Base-by-base conservation (phyloP, 139 green algal genomes). In the Chlamydomonas asymmetrica region DNA sequence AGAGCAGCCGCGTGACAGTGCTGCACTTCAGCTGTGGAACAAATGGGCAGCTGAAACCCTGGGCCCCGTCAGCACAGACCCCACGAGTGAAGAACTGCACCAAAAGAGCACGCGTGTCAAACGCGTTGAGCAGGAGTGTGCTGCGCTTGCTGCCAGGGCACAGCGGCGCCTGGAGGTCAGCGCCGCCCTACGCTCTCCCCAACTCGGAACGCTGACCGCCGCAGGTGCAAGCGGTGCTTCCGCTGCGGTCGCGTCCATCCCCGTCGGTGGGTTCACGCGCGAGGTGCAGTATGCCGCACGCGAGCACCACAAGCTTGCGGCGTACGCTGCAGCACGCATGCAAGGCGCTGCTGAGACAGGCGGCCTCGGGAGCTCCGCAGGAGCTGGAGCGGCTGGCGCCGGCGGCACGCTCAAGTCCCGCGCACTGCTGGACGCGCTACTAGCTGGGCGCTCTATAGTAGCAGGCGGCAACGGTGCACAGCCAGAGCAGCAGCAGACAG, bases 51-150 rank as follows among this genome's bases (percentile, higher is more conserved):
- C 35, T 2, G 76, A 82, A 4, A 38, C 70, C 8, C 40, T 82
- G 35, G 76, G 76, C 16, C 76, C 62, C 41, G 63, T 82, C 23
- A 63, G 48, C 39, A n/a, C 69, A 20, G 76, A 77, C 10, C 69
- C 69, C 32, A 69, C 52, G 4, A 39, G 34, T 1, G 45, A 74
- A 34, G 69, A 78, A n/a, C 69, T 82, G 27, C 27, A 52, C 10
- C 40, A 40, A 29, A 86, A 75, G 62, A 84, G 57, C 49, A 48
- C 7, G 35, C 62, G 71, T 0, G 48, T 81, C 22, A 54, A 78
- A 40, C 40, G 70, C 38, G 59, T 84, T 22, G 79, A 84, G 66
- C 27, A 71, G 20, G 75, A 84, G 52, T 84, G 79, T 27, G 79
- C 79, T n/a, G 61, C 49, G 13, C 29, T 84, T 18, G 73, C 79